phyloP scores from a whole-genome alignment of 129 eudicot genomes.

The Dittrichia graveolens region DNA sequence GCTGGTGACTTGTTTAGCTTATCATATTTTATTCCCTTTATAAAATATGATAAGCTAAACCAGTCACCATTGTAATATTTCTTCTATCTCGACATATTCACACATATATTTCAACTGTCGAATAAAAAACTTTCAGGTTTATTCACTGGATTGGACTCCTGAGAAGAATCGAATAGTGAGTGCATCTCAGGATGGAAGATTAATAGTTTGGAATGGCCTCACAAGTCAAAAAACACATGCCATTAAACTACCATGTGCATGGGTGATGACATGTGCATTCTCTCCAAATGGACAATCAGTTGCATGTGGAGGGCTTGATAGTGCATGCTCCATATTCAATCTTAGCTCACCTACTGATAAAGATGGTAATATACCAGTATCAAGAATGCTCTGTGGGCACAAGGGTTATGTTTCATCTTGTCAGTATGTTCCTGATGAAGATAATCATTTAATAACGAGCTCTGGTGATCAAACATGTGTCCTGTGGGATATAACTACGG shows the following conservation, averaged over 20 bases:
- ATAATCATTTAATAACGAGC: conserved; percentile 74
- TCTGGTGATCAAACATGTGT: conserved; percentile 96
- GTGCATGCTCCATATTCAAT: conserved; percentile 85
- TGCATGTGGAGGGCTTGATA: conserved; percentile 97
- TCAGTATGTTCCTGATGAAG: conserved; percentile 94
- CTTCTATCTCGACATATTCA: not conserved
- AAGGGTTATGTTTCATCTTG: conserved; percentile 94
- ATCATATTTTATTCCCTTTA: not conserved
- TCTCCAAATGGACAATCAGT: conserved; percentile 93
- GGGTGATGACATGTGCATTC: conserved; percentile 99
- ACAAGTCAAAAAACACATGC: conserved; percentile 97
- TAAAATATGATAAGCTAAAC: too few relatives aligned
- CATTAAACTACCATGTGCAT: conserved; percentile 90
- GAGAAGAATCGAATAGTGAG: conserved; percentile 90
- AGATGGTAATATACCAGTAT: conserved; percentile 83
- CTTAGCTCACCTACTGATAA: conserved; percentile 71
- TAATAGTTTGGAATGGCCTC: conserved; percentile 96
- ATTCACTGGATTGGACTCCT: conserved; percentile 94
- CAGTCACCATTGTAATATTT: not conserved
- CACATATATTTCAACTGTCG: not conserved
- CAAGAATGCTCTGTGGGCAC: conserved; percentile 84
- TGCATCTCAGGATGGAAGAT: conserved; percentile 96
- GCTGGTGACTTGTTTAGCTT: conserved; percentile 2
- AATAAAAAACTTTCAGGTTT: conserved; percentile 50
- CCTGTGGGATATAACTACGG: conserved; percentile 91